Base-by-base conservation (phyloP, 768 basidiomycete species). In the Clitopilus passeckerianus region DNA sequence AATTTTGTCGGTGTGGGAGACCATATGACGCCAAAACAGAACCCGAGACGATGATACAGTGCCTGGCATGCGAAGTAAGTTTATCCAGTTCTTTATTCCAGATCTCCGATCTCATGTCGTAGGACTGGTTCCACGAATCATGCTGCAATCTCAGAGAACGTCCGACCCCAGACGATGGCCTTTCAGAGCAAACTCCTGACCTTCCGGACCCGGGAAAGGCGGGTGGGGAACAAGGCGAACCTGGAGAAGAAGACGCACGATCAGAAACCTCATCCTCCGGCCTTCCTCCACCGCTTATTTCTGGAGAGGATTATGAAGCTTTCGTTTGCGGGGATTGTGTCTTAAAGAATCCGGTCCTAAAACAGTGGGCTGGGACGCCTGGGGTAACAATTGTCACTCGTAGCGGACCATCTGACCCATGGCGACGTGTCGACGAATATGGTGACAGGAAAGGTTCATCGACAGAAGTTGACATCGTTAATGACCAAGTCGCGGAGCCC, bases 51-150 rank as follows among this genome's bases (percentile, higher is more conserved):
- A 94, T 94, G 92, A 87, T 93, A 30, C 92, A 94, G 74, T 94
- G 92, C 69, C 72, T 93, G 56, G 76, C 85, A 16, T 94, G 92
- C 71, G 92, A 94, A 80, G 91, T 93, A 63, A 67, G 83, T 77
- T 59, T 37, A 56, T 63, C 56, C 53, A 23, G 54, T 43, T 54
- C 59, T 50, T 14, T 20, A 44, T 58, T 54, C 56, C 54, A 30
- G 23, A 10, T 56, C 30, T 52, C 56, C 64, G 57, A 66, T 60
- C 41, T 54, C 27, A 16, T 15, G 50, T 60, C n/a, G 10, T 61
- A 93, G 91, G 91, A 94, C 67, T 94, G 92, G 92, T 94, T 86
- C 71, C 92, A 94, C 65, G 92, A 94, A 74, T 93, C 90, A 10
- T 94, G 92, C 66, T 84, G 92, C 64, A 88, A 91, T 71, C 78